Evolutionary conservation across 2,329 filamentous ascomycete species (phyloP).

Genomic region (Nemania bipapillata): DNA sequence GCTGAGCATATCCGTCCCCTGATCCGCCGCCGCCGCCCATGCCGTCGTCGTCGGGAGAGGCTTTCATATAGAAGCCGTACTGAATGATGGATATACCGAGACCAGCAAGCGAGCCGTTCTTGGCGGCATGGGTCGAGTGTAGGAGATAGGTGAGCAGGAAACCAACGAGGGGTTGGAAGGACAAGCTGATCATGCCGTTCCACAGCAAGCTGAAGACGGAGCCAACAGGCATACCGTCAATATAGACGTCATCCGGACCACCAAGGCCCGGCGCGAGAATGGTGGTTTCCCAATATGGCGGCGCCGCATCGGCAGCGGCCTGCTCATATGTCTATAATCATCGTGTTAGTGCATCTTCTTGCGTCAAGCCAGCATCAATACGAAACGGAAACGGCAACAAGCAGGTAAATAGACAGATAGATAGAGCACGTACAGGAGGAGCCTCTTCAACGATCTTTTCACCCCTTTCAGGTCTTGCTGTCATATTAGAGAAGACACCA

Average conservation of each 20-base stretch:
- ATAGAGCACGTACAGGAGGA: slow-evolving; percentile 78
- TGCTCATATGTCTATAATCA: slow-evolving; percentile 87
- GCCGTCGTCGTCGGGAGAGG: slow-evolving; percentile 58
- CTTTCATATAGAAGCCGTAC: slow-evolving; percentile 96
- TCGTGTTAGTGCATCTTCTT: slow-evolving; percentile 51
- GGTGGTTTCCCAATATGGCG: slow-evolving; percentile 98
- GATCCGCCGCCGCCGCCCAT: slow-evolving; percentile 59
- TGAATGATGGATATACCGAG: slow-evolving; percentile 95
- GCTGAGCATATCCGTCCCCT: slow-evolving; percentile 72
- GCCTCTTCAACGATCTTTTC: slow-evolving; percentile 83
- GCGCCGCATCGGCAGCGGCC: slow-evolving; percentile 93
- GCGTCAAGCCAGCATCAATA: no score
- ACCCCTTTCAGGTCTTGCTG: slow-evolving; percentile 85
- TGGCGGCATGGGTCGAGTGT: slow-evolving; percentile 96
- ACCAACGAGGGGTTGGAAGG: slow-evolving; percentile 88
- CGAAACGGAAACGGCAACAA: no score
- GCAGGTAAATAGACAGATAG: neutral
- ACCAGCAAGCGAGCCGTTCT: slow-evolving; percentile 94
- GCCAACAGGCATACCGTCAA: slow-evolving; percentile 93
- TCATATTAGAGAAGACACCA: slow-evolving; percentile 95
- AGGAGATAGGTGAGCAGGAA: slow-evolving; percentile 98
- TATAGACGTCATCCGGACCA: slow-evolving; percentile 93
- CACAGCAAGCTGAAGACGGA: slow-evolving; percentile 87
- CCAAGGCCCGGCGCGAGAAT: slow-evolving; percentile 92
- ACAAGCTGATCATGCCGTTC: slow-evolving; percentile 97